Evolutionary conservation across 75 land plant species (phyloP), one percentile per base, ranked within the genome.

Genomic region (Adiantum capillusveneris): DNA sequence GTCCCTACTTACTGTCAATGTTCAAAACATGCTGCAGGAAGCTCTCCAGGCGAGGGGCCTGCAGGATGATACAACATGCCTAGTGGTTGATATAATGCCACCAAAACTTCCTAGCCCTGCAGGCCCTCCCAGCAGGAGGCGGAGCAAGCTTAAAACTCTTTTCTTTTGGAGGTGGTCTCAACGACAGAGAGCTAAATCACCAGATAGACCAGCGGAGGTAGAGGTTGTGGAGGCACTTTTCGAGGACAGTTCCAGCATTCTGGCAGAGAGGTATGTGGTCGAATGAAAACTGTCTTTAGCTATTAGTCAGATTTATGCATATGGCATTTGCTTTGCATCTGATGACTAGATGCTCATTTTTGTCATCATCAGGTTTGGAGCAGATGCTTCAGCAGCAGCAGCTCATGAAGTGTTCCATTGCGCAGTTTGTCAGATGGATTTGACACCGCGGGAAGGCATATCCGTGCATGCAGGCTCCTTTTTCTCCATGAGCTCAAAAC

Each of bases 381-480:
- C 63, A 31, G 65, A 65, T 22, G 42, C 64, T 28, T 65, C 74
- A 0, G 31, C 61, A 0, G 36, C 37, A 28, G 67, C 64, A 31
- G 41, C 76, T 44, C 61, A 67, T 6, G 77, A 74, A 1, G 41
- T 88, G 21, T 81, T 85, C 56, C 74, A 60, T 2, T 92, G 98
- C 63, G 94, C 84, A 0, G 70, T 88, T 34, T 92, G 95, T 55
- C 98, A 88, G 58, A 76, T 67, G 11, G 91, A 85, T 50, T 65
- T 85, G 9, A 70, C 75, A 25, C 78, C 86, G 1, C 72, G 67
- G 37, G 96, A 89, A 58, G 96, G 87, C 12, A 73, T 83, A 25
- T 81, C 87, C 1, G 83, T 85, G 16, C 84, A 85, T 67, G 87
- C 84, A n/a, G 95, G 90, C 9, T 75, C 95, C 41, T 66, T 79